Evolutionary conservation across 2,329 filamentous ascomycete species (phyloP).

Genomic region (Bipolaris sorokiniana): DNA sequence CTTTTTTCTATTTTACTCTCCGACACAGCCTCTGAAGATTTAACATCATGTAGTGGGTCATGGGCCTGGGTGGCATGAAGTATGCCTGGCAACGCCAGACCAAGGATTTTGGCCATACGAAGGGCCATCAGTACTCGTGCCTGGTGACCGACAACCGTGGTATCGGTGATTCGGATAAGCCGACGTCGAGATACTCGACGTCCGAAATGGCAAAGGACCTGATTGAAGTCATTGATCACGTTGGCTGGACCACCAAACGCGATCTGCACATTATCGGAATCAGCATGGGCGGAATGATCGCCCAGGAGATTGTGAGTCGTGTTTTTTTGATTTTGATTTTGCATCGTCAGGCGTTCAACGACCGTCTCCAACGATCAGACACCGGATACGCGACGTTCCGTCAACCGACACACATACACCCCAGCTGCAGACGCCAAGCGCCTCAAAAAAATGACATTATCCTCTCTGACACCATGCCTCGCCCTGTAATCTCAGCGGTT

Average conservation of each 20-base stretch:
- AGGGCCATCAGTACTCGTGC: slow-evolving; percentile 70
- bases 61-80: slow-evolving; percentile 75
- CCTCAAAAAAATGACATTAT: slow-evolving; percentile 22
- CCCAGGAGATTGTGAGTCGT: slow-evolving; percentile 72
- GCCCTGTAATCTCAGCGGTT: slow-evolving; percentile 32
- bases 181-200: slow-evolving; percentile 76
- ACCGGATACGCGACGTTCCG: slow-evolving; percentile 40
- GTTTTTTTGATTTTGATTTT: slow-evolving; percentile 3
- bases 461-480: slow-evolving; percentile 24
- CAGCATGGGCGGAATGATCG: slow-evolving; percentile 90
- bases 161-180: slow-evolving; percentile 80
- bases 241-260: slow-evolving; percentile 69
- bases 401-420: slow-evolving; percentile 15
- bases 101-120: slow-evolving; percentile 77
- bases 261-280: slow-evolving; percentile 75
- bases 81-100: slow-evolving; percentile 83
- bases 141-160: slow-evolving; percentile 85
- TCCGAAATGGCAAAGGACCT: slow-evolving; percentile 82
- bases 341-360: slow-evolving; percentile 5
- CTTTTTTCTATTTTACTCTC: background rate
- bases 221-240: slow-evolving; percentile 70
- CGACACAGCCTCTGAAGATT: slow-evolving; percentile 6
- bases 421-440: slow-evolving; percentile 18
- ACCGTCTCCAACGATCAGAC: background rate
- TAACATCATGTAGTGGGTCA: slow-evolving; percentile 67